Base-by-base conservation (phyloP, 2,329 filamentous ascomycete species). In the Colletotrichum aenigma region DNA sequence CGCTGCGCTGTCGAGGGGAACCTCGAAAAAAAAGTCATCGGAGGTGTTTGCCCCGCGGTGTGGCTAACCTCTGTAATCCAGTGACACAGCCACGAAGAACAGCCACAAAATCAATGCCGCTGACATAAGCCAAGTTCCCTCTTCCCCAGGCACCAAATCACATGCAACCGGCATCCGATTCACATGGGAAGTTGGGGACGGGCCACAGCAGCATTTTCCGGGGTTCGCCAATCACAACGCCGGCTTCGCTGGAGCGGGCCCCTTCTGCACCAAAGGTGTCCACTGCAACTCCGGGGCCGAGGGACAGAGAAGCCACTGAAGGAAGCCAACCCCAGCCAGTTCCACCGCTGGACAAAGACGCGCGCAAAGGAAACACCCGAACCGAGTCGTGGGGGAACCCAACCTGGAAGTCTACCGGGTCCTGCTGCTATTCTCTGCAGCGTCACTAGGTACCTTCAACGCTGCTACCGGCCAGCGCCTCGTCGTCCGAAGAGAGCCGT, bases 41-140 rank as follows among this genome's bases (percentile, higher is more conserved):
- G 21, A 28, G n/a, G 55, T 34, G 21, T 21, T 62, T 77, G 76
- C 76, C 76, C 76, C 76, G 71, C 76, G 68, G 16, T 77, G 75
- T 77, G 76, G 76, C 76, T 77, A 61, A 28, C 12, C 55, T 0
- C 2, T 16, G 13, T 6, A 3, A 4, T 28, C 15, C 7, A 28
- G 3, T 1, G 1, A 1, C n/a, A 43, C 34, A 0, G 52, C 52
- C 61, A 26, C 24, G 4, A 26, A 26, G 26, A 4, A 4, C 7
- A 15, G 30, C 64, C 64, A 66, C 64, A 55, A 2, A 8, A 28
- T 8, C 2, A 3, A 2, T 7, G 2, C 6, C 34, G 36, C 67
- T 32, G 64, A 56, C 12, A 21, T 48, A 60, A n/a, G 18, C 12
- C 2, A 24, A 3, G 7, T 4, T 4, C 6, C 7, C 21, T 12